Conservation (phyloP, 192 early-diverging fungal species). For the Coemansia nantahalensis region DNA sequence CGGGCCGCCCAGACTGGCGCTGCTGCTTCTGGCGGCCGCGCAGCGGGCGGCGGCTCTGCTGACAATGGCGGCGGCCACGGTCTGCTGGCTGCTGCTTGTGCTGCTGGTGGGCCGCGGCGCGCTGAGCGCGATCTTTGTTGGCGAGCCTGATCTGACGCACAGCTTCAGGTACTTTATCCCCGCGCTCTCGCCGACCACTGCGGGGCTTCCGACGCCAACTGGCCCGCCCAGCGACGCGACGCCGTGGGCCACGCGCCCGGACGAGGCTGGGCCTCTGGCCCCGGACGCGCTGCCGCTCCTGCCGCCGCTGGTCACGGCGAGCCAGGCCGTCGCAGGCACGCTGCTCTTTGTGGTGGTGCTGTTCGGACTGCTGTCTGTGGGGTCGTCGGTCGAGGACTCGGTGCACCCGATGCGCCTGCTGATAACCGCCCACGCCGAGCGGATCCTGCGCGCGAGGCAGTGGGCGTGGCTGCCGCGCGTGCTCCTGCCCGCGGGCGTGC, state of each 20-base stretch:
- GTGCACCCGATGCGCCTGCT: slow-evolving; percentile 36
- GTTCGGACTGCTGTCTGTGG: slow-evolving; percentile 44
- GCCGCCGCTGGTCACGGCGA: slow-evolving; percentile 23
- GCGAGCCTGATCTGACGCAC: slow-evolving; percentile 43
- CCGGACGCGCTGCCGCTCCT: slow-evolving; percentile 1
- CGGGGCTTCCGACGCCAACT: background rate
- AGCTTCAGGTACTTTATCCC: slow-evolving; percentile 45
- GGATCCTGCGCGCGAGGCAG: slow-evolving; percentile 34
- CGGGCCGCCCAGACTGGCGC: slow-evolving; percentile 1
- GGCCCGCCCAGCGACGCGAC: background rate
- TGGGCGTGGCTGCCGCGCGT: slow-evolving; percentile 32
- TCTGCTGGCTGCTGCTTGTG: slow-evolving; percentile 51
- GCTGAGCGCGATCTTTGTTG: slow-evolving; percentile 48
- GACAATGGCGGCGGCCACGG: slow-evolving; percentile 15
- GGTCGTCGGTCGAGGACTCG: slow-evolving; percentile 32
- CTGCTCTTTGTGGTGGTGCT: slow-evolving; percentile 45
- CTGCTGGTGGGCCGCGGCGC: slow-evolving; percentile 45
- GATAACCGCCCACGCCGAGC: slow-evolving; percentile 12
- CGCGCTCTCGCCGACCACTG: slow-evolving; percentile 6
- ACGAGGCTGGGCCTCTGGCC: background rate
- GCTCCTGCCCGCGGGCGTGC: slow-evolving; percentile 16
- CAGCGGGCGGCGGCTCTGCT: slow-evolving; percentile 14
- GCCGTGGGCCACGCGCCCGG: background rate
- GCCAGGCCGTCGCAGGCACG: slow-evolving; percentile 30
- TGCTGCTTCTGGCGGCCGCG: slow-evolving; percentile 6